Evolutionary conservation across 2,329 filamentous ascomycete genomes (phyloP).

Genomic region (Xylaria hypoxylon): DNA sequence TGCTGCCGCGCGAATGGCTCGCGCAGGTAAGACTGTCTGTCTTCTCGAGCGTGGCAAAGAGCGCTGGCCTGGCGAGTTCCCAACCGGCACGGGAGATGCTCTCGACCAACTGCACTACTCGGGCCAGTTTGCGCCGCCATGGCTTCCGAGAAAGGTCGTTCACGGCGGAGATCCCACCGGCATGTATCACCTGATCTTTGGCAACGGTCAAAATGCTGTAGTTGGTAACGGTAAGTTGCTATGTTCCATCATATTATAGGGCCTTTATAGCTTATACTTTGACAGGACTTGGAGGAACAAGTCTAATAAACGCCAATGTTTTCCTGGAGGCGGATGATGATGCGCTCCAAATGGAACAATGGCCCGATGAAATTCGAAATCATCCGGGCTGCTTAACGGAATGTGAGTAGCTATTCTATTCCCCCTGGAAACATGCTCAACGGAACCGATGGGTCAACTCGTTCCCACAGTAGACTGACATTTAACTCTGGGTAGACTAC

Average conservation of each 20-base stretch:
- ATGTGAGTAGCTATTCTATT: constrained; percentile 56
- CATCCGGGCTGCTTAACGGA: constrained; percentile 56
- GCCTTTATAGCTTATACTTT: constrained; percentile 27
- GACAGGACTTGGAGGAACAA: constrained; percentile 72
- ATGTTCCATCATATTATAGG: neutral
- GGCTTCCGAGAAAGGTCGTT: constrained; percentile 56
- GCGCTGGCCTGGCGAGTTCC: constrained; percentile 75
- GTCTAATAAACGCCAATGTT: constrained; percentile 75
- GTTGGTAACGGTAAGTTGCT: constrained; percentile 65
- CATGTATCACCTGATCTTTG: constrained; percentile 72
- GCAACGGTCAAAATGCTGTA: constrained; percentile 72
- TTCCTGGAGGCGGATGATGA: constrained; percentile 70
- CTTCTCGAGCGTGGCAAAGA: constrained; percentile 74
- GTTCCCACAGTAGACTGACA: constrained; percentile 18
- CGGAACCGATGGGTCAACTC: neutral
- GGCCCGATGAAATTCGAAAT: constrained; percentile 68
- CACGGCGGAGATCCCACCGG: constrained; percentile 67
- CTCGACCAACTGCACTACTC: constrained; percentile 66
- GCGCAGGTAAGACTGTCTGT: constrained; percentile 70
- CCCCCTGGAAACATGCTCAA: neutral
- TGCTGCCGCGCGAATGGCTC: constrained; percentile 73
- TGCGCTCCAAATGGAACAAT: constrained; percentile 64
- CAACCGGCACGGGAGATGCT: constrained; percentile 60
- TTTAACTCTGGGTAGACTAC: constrained; percentile 61
- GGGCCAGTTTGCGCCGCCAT: constrained; percentile 62